Evolutionary conservation across 1,284 basidiomycete species (phyloP).

Genomic region (Ceratobasidium sp.): DNA sequence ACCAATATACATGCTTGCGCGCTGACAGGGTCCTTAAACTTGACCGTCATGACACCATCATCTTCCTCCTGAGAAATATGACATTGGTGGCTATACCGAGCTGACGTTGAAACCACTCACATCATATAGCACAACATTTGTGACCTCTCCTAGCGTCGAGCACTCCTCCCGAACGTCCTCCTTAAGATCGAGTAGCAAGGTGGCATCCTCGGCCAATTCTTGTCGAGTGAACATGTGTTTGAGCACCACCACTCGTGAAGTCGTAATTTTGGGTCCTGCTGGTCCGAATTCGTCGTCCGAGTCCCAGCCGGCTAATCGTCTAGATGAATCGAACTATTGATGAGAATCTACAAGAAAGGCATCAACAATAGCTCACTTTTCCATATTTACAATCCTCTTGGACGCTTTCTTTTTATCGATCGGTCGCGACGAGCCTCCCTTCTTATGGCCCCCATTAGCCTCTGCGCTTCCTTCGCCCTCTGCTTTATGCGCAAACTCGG

Average conservation of each 20-base stretch:
- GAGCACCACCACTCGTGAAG: conserved; percentile 80
- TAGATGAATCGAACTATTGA: conserved; percentile 46
- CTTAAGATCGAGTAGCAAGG: conserved; percentile 90
- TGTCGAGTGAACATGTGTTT: conserved; percentile 94
- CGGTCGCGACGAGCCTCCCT: conserved; percentile 52
- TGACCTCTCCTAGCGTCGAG: conserved; percentile 89
- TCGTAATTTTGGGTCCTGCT: conserved; percentile 58
- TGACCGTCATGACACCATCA: conserved; percentile 95
- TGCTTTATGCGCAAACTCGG: conserved; percentile 81
- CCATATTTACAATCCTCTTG: conserved; percentile 85
- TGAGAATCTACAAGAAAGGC: conserved; percentile 19
- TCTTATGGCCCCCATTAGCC: conserved; percentile 45
- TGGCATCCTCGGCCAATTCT: conserved; percentile 87
- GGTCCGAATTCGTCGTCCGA: conserved; percentile 85
- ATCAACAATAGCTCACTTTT: conserved; percentile 67
- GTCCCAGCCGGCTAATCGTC: conserved; percentile 86
- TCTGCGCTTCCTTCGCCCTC: conserved; percentile 48
- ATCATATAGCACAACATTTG: conserved; percentile 96
- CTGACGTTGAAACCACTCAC: conserved; percentile 59
- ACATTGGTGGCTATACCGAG: conserved; percentile 8
- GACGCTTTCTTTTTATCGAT: conserved; percentile 83
- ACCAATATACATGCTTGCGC: conserved; percentile 90
- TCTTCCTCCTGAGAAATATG: conserved; percentile 73
- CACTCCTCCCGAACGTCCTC: conserved; percentile 97
- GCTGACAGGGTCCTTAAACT: conserved; percentile 86